Evolutionary conservation across 2,329 filamentous ascomycete species (phyloP), one percentile per base, ranked within the genome.

Genomic region (Beauveria pseudobassiana): DNA sequence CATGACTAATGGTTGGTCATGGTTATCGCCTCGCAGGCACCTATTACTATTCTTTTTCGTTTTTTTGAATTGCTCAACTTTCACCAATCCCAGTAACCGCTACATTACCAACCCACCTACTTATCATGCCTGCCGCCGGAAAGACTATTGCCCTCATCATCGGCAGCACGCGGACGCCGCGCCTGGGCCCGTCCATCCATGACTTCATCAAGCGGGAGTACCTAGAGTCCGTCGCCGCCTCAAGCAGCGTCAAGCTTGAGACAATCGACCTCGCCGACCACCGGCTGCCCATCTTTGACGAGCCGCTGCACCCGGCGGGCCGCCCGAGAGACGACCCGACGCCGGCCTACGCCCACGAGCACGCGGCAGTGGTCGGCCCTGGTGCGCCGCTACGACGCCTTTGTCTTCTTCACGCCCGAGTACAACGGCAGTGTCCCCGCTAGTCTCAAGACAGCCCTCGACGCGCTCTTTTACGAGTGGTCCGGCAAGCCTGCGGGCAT

Each of bases 391-490:
- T 73, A 77, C 70, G 74, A 76, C 63, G 77, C 66, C 34, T 80
- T 78, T 68, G 69, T 81, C 42, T 68, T 80, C 56, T 74, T 80
- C 51, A 72, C 75, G 20, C 74, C 76, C 5, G 75, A 80, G 71
- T 85, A 84, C 69, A 84, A 85, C 72, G 80, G 73, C 69, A 76
- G 79, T 22, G 71, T 82, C 20, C 73, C 82, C 0, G 82, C 78
- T 0, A 76, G 73, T 20, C 69, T 81, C 58, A 85, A 85, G 74
- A 86, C 84, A 68, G 82, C 82, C 22, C 77, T 86, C 62, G 83
- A 86, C 68, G 85, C 82, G 68, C 75, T 86, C 8, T 77, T 75
- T 64, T 70, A 84, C 67, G 82, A 84, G 67, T 84, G 80, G 80
- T 76, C 71, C 42, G 80, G 78, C 14, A 85, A 85, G 68, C 79